Base-by-base conservation (phyloP, 495 filamentous ascomycete species). In the Staphylotrichum longicolle region DNA sequence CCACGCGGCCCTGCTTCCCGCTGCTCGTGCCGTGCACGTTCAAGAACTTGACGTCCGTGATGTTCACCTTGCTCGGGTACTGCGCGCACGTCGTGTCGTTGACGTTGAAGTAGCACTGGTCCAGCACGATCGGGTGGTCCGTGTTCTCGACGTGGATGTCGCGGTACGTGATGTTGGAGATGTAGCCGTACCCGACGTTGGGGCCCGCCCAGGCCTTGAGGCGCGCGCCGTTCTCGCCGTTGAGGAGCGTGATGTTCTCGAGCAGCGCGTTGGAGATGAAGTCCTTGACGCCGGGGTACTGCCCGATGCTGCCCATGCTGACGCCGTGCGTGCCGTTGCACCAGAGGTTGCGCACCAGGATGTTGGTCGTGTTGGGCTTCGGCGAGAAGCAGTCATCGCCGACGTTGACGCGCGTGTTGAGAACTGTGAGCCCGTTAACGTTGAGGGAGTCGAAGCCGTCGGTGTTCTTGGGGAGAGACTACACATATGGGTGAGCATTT, bases 351-450 rank as follows among this genome's bases (percentile, higher is more conserved):
- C 83, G 74, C 20, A 85, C 79, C 37, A 80, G 78, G 44, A 86
- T 71, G 64, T 85, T 81, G 35, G 78, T 78, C 0, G 81, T 82
- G 68, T 85, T 86, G 5, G 82, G 78, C 63, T 85, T 86, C 10
- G 81, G 79, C 6, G 79, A 80, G 73, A 86, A 83, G 69, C 83
- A 85, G 70, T 85, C 83, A 57, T 85, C 83, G 39, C 82, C 82
- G 34, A 82, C 76, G 57, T 83, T 77, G 48, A 84, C 74, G 40
- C 78, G 74, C 1, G 77, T 72, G 58, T 82, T 79, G 32, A 77
- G 78, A 10, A 84, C 80, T 2, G 69, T 73, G 2, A 85, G 64
- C 1, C 77, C 75, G 51, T 83, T 73, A 34, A 74, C 64, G 39
- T 82, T 82, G 30, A 76, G 69, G 9, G 80, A 80, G 68, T 84